A percentile compares a stretch with the other conserved stretches of the same genome.
Evolutionary conservation across 495 filamentous ascomycete genomes (phyloP).

Genomic region (Bombardia bombarda): DNA sequence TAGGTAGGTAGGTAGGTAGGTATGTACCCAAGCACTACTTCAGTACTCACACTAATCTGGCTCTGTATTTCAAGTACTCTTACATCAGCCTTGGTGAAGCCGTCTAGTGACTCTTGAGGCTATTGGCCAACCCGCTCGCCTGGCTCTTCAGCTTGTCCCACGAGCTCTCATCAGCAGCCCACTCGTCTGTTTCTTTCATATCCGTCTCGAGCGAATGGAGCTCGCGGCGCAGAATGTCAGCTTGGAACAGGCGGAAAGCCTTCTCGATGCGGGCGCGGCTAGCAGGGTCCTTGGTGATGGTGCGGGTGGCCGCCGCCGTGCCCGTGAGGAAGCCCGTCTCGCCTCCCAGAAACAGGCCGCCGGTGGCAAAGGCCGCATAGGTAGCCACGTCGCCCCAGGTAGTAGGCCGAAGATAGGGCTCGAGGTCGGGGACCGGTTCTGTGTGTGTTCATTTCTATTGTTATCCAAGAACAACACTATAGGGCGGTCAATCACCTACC

Average conservation of each 20-base stretch:
- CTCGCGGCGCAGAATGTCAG: constrained; percentile 52
- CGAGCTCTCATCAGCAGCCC: not conserved
- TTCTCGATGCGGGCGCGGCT: constrained; percentile 48
- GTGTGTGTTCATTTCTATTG: not conserved
- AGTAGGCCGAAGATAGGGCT: constrained; percentile 47
- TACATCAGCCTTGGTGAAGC: no score
- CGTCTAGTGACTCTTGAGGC: not conserved
- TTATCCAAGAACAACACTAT: not conserved
- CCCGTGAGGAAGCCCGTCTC: constrained; percentile 54
- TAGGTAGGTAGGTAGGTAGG: no score
- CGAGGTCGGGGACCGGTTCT: constrained; percentile 58
- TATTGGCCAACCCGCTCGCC: not conserved
- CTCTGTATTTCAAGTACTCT: no score
- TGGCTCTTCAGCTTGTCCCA: not conserved
- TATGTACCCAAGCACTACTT: no score
- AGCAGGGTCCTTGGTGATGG: constrained; percentile 47
- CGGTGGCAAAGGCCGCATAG: constrained; percentile 53
- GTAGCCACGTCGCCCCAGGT: constrained; percentile 53
- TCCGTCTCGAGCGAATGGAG: constrained; percentile 45
- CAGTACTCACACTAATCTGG: no score
- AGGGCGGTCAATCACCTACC: constrained; percentile 30
- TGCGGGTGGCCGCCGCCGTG: constrained; percentile 38
- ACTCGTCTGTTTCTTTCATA: not conserved
- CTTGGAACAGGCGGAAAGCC: constrained; percentile 56
- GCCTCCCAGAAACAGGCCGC: constrained; percentile 57